phyloP scores from a whole-genome alignment of 352 stramenopile genomes.

The Pythium rishiriense region DNA sequence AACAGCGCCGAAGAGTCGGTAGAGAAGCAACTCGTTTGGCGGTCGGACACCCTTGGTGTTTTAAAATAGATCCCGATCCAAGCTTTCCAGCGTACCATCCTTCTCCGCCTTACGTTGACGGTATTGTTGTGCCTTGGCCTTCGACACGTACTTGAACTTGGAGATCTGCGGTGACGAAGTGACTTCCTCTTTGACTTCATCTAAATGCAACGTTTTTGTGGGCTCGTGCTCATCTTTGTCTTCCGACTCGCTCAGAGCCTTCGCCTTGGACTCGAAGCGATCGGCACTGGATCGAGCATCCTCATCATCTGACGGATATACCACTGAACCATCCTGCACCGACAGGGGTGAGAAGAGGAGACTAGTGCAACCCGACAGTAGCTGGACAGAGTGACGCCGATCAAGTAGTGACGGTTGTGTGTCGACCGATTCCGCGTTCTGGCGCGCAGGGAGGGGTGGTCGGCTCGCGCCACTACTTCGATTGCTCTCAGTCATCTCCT shows the following conservation, averaged over 20 bases:
- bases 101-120: constrained; percentile 20
- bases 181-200: neutral
- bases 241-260: no score
- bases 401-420: neutral
- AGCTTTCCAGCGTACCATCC: neutral
- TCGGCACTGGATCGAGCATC: neutral
- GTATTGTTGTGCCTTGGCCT: constrained; percentile 27
- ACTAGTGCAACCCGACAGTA: constrained; percentile 9
- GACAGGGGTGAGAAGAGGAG: constrained; percentile 28
- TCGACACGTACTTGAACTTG: constrained; percentile 30
- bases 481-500: neutral
- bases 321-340: constrained; percentile 18
- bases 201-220: neutral
- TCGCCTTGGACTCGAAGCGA: neutral
- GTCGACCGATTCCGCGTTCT: constrained; percentile 2
- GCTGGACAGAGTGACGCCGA: constrained; percentile 14
- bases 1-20: no score
- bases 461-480: neutral
- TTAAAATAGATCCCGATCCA: constrained; percentile 23
- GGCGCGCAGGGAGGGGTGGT: neutral
- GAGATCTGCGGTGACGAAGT: neutral
- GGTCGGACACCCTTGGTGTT: no score
- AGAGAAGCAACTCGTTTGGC: neutral
- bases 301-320: constrained; percentile 27
- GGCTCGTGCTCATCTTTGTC: neutral